Conservation (phyloP, 1,284 basidiomycete genomes). For the Sphagnurus paluster region DNA sequence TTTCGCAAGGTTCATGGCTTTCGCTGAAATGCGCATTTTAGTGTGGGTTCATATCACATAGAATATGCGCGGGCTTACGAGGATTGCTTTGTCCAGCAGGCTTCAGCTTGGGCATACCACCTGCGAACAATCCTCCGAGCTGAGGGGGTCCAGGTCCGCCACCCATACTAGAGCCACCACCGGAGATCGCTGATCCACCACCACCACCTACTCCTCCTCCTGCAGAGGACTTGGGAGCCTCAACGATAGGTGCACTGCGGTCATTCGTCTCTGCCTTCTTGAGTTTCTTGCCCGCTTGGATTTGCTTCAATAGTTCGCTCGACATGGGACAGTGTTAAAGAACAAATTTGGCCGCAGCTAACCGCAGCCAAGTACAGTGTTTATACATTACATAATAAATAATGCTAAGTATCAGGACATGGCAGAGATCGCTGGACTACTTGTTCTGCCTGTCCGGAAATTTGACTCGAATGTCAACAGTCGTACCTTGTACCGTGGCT, state of each 20-base stretch:
- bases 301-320: constrained; percentile 69
- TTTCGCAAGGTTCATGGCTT: constrained; percentile 60
- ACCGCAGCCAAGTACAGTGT: neutral
- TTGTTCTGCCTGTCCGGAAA: constrained; percentile 6
- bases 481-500: constrained; percentile 5
- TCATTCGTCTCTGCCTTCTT: constrained; percentile 85
- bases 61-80: constrained; percentile 40
- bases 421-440: no score
- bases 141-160: constrained; percentile 66
- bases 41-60: constrained; percentile 8
- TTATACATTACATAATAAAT: constrained; percentile 14
- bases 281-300: constrained; percentile 76
- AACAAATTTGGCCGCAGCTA: constrained; percentile 1
- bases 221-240: constrained; percentile 40
- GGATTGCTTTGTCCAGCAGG: constrained; percentile 62
- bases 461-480: constrained; percentile 16
- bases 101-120: constrained; percentile 89
- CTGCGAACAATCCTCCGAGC: constrained; percentile 83
- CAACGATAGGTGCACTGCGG: constrained; percentile 71
- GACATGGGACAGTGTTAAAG: constrained; percentile 51
- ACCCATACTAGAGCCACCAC: constrained; percentile 40
- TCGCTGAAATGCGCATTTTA: constrained; percentile 43
- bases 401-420: no score
- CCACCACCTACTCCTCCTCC: constrained; percentile 42
- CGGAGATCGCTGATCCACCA: constrained; percentile 28